Evolutionary conservation across 2,329 filamentous ascomycete genomes (phyloP), one percentile per base, ranked within the genome.

Genomic region (Colletotrichum camelliae): DNA sequence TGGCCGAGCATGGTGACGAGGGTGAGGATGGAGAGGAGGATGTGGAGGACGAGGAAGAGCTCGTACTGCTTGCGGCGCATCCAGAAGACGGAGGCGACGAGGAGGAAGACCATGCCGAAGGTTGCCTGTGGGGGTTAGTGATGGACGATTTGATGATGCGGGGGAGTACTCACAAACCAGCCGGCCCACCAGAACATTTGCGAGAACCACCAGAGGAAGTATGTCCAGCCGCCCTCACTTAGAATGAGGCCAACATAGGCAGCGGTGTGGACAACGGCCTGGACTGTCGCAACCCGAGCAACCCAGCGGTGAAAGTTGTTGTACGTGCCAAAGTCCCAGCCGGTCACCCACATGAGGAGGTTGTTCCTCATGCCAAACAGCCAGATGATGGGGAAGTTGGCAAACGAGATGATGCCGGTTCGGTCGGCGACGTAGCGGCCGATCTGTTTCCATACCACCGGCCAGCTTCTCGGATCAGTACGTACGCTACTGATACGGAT

Each of bases 331-430:
- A 93, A 94, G 13, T 90, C 91, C 92, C 93, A 94, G 0, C 93
- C 93, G 0, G 93, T 94, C 1, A 92, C 80, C 91, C 91, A 93
- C 70, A 94, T 85, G 18, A 94, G 86, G 0, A 92, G 79, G 67
- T 94, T 94, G 77, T 94, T 95, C 12, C 93, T 87, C 80, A 91
- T 90, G 1, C 90, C 91, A 77, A 94, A 94, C 0, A 94, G 82
- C 92, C 92, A 94, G 0, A 94, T 84, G 4, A 93, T 79, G 0
- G 92, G 91, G 8, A 94, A 87, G 77, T 93, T 93, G 5, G 90
- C 90, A 78, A 92, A 90, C 0, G 91, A 90, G 29, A 94, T 87
- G 37, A 93, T 89, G 0, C 93, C 92, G 0, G 92, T 92, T 12
- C 93, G 88, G 76, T 94, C 92, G 0, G 91, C 90, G 0, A 91